Percentiles rank a stretch among this genome's conserved stretches.
phyloP scores from a whole-genome alignment of 768 basidiomycete species.

The Steccherinum ochraceum region DNA sequence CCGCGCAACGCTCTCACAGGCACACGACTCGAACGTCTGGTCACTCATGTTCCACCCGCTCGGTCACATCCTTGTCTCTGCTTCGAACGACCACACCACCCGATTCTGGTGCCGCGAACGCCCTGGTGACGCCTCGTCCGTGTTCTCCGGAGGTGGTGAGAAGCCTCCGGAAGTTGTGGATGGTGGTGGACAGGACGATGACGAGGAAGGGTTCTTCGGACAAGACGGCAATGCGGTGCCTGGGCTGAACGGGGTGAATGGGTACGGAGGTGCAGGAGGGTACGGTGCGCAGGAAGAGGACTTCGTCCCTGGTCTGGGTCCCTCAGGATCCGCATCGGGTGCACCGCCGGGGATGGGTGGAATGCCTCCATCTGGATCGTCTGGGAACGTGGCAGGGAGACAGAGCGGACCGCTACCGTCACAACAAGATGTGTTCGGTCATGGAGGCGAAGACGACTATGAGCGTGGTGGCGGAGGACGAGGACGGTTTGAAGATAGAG shows the following conservation, averaged over 20 bases:
- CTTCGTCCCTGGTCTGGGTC: constrained; percentile 60
- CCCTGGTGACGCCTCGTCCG: constrained; percentile 74
- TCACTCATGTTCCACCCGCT: constrained; percentile 92
- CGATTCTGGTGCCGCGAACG: constrained; percentile 97
- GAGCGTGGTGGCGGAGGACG: constrained; percentile 27
- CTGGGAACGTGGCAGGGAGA: constrained; percentile 18
- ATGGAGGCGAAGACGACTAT: constrained; percentile 27
- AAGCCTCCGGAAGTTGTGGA: constrained; percentile 68
- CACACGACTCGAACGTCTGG: constrained; percentile 98
- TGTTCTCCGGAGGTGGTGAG: constrained; percentile 77
- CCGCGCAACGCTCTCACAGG: constrained; percentile 84
- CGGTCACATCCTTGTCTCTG: constrained; percentile 89
- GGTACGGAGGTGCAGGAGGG: constrained; percentile 25
- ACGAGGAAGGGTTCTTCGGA: constrained; percentile 66
- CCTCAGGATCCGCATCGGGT: constrained; percentile 22
- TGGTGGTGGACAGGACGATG: constrained; percentile 32
- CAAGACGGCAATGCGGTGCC: constrained; percentile 14
- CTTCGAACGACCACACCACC: constrained; percentile 97
- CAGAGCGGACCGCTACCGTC: constrained; percentile 34
- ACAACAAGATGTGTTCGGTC: constrained; percentile 48
- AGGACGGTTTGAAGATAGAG: constrained; percentile 11
- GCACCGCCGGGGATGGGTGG: constrained; percentile 25
- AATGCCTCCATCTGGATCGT: constrained; percentile 18
- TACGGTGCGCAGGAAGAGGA: constrained; percentile 36
- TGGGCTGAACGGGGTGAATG: constrained; percentile 24